Percentiles rank a stretch among this genome's conserved stretches.
Conservation (phyloP, 2,329 filamentous ascomycete genomes). For the Xylaria arbuscula region DNA sequence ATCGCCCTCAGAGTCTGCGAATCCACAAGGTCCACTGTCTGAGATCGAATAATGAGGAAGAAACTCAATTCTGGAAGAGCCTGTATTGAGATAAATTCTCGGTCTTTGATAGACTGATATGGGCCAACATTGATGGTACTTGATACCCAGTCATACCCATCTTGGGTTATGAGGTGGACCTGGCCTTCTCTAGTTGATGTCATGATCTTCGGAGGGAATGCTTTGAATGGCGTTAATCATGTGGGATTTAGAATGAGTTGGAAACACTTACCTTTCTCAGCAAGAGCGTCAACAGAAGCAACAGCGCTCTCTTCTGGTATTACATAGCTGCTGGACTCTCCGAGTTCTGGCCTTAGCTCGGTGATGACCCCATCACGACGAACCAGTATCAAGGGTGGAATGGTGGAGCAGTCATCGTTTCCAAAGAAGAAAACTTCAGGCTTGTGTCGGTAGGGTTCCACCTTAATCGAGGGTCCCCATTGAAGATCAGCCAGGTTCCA, state of each 20-base stretch:
- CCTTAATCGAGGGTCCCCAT: slow-evolving; percentile 66
- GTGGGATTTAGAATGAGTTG: background rate
- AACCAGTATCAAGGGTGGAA: slow-evolving; percentile 68
- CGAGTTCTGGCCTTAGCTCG: slow-evolving; percentile 64
- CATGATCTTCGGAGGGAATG: slow-evolving; percentile 48
- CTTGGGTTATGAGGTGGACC: slow-evolving; percentile 47
- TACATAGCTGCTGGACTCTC: slow-evolving; percentile 55
- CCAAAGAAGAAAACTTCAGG: slow-evolving; percentile 74
- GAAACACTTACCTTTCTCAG: slow-evolving; percentile 57
- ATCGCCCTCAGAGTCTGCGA: slow-evolving; percentile 66
- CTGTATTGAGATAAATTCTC: slow-evolving; percentile 67
- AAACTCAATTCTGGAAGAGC: slow-evolving; percentile 67
- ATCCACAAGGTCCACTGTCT: slow-evolving; percentile 70
- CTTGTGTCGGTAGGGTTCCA: slow-evolving; percentile 68
- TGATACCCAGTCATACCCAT: slow-evolving; percentile 61
- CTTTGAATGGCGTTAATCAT: slow-evolving; percentile 38
- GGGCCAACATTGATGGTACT: slow-evolving; percentile 57
- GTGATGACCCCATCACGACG: slow-evolving; percentile 72
- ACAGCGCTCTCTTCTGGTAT: slow-evolving; percentile 65
- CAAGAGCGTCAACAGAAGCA: slow-evolving; percentile 60
- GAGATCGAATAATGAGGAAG: slow-evolving; percentile 69
- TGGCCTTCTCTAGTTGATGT: slow-evolving; percentile 50
- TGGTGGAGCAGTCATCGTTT: slow-evolving; percentile 50
- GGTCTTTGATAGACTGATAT: slow-evolving; percentile 47
- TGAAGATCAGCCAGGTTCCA: slow-evolving; percentile 70